Conservation (phyloP, 495 filamentous ascomycete species). For the Neurospora sp. region DNA sequence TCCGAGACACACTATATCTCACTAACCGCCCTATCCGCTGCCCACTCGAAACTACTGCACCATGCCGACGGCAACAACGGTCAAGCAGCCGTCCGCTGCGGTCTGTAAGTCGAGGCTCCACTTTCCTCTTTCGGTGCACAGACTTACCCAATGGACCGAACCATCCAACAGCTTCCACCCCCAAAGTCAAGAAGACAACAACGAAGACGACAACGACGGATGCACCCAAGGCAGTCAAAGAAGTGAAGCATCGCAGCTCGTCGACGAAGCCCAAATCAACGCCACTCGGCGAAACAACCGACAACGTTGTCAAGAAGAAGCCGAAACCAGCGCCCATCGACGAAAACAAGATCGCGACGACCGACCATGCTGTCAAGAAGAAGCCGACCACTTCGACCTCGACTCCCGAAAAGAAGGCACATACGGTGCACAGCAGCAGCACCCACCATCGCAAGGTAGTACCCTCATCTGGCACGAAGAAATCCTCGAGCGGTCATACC, state of each 20-base stretch:
- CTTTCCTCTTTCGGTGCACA: background rate
- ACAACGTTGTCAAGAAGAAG: background rate
- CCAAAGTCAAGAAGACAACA: background rate
- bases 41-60: background rate
- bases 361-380: background rate
- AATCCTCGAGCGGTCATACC: background rate
- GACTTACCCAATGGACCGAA: background rate
- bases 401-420: background rate
- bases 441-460: background rate
- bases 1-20: background rate
- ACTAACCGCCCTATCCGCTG: background rate
- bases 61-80: background rate
- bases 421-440: background rate
- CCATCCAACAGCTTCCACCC: background rate
- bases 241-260: background rate
- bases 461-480: background rate
- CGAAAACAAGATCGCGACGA: background rate
- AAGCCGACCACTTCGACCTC: background rate
- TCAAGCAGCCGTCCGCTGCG: background rate
- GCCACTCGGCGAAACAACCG: background rate
- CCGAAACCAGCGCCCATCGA: background rate
- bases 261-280: slow-evolving; percentile 1
- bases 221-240: background rate
- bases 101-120: background rate
- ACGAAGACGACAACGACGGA: background rate